Evolutionary conservation across 2,329 filamentous ascomycete genomes (phyloP).

Genomic region (Fusarium chaquense): DNA sequence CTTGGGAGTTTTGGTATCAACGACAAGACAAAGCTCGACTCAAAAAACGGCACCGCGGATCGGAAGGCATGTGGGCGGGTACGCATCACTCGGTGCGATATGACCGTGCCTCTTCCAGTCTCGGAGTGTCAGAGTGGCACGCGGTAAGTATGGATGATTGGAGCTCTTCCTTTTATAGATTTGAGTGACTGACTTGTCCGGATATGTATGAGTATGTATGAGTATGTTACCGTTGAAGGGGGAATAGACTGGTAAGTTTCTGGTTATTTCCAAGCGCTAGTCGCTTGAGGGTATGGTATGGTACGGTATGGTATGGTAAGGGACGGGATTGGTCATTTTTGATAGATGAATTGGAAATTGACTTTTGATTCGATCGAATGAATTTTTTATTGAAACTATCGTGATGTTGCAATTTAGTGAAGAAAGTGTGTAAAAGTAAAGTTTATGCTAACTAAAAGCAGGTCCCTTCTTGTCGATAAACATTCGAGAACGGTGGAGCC

Average conservation of each 20-base stretch:
- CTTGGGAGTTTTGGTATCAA: conserved; percentile 6
- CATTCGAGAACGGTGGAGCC: neutral
- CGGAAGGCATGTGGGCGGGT: no score
- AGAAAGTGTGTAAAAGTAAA: neutral
- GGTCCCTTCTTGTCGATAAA: neutral
- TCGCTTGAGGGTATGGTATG: neutral
- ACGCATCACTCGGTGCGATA: neutral
- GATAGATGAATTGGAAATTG: neutral
- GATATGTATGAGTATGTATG: neutral
- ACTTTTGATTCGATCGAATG: neutral
- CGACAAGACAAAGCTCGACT: neutral
- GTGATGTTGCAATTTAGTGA: neutral
- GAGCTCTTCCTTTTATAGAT: neutral
- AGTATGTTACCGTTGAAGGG: no score
- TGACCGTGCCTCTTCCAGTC: no score
- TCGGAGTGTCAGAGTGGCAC: neutral
- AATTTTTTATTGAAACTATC: neutral
- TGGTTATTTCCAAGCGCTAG: neutral
- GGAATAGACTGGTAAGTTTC: neutral
- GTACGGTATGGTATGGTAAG: no score
- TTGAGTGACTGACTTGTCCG: neutral
- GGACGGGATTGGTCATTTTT: neutral
- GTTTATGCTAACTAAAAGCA: conserved; percentile 10
- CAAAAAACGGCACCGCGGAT: no score
- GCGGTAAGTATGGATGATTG: conserved; percentile 4